phyloP scores from a whole-genome alignment of 164 flowering plant species.

The Kalanchoe fedtschenkoi region DNA sequence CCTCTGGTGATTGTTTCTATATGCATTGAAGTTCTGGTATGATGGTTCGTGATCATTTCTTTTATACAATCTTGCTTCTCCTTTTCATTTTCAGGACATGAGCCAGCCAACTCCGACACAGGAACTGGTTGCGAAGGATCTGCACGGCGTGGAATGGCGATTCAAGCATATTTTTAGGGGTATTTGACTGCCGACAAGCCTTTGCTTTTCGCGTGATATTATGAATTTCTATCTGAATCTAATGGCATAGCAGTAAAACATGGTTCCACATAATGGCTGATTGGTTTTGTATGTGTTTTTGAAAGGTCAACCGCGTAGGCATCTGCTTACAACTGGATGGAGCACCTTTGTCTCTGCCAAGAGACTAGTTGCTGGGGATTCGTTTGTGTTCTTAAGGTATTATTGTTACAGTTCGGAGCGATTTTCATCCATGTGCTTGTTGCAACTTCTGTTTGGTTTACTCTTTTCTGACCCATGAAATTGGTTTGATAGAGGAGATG shows the following conservation, averaged over 20 bases:
- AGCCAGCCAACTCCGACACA: conserved; percentile 7
- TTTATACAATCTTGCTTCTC: background rate
- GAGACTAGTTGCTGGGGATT: conserved; percentile 87
- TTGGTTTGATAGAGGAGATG: conserved; percentile 44
- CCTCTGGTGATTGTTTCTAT: conserved; percentile 10
- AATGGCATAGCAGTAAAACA: background rate
- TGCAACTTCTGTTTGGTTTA: background rate
- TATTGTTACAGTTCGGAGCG: background rate
- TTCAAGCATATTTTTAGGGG: conserved; percentile 12
- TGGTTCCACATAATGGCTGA: background rate
- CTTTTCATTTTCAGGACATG: conserved; percentile 11
- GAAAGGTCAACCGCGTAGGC: conserved; percentile 89
- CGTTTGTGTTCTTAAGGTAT: conserved; percentile 86
- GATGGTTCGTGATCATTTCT: background rate
- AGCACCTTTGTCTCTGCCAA: conserved; percentile 88
- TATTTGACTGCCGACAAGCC: background rate
- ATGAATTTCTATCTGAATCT: background rate
- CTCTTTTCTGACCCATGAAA: background rate
- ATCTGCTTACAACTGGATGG: conserved; percentile 96
- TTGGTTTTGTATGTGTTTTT: background rate
- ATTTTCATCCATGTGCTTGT: background rate
- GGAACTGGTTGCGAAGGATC: conserved; percentile 10
- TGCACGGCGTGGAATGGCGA: conserved; percentile 11
- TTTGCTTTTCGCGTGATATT: background rate
- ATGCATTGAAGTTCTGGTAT: background rate